phyloP scores from a whole-genome alignment of 441 rosid species.

The Rhodomyrtus psidioides region DNA sequence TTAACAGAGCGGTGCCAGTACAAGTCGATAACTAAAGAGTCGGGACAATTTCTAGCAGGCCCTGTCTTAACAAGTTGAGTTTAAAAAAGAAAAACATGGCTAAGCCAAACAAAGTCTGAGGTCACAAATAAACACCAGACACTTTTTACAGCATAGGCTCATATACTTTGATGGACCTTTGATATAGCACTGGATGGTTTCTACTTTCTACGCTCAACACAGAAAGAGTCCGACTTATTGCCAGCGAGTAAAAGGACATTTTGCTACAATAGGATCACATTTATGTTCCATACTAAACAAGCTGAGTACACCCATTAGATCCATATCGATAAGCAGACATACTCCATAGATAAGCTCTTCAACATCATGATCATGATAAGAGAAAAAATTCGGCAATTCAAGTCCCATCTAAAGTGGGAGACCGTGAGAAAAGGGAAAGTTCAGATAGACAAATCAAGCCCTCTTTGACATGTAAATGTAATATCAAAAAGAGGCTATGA shows the following conservation, averaged over 20 bases:
- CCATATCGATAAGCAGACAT: not conserved
- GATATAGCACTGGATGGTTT: not conserved
- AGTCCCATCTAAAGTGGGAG: not conserved
- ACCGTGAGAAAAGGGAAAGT: not conserved
- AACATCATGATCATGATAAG: not conserved
- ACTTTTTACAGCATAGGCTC: not conserved
- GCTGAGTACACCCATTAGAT: not conserved
- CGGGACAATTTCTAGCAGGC: not conserved
- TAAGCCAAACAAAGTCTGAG: not conserved
- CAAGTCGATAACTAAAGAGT: not conserved
- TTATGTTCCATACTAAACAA: not conserved
- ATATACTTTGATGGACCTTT: not conserved
- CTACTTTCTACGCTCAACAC: not conserved
- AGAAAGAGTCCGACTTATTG: not conserved
- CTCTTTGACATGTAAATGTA: not conserved
- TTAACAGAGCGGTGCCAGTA: not conserved
- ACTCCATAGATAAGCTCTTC: not conserved
- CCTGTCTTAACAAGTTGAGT: not conserved
- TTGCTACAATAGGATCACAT: not conserved
- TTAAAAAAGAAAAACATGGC: not conserved
- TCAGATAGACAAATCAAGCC: not conserved
- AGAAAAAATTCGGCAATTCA: not conserved
- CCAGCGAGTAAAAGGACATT: not conserved
- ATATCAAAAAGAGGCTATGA: not conserved
- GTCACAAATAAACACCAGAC: not conserved